phyloP scores from a whole-genome alignment of 441 rosid species.

The Adansonia madagascariensis region DNA sequence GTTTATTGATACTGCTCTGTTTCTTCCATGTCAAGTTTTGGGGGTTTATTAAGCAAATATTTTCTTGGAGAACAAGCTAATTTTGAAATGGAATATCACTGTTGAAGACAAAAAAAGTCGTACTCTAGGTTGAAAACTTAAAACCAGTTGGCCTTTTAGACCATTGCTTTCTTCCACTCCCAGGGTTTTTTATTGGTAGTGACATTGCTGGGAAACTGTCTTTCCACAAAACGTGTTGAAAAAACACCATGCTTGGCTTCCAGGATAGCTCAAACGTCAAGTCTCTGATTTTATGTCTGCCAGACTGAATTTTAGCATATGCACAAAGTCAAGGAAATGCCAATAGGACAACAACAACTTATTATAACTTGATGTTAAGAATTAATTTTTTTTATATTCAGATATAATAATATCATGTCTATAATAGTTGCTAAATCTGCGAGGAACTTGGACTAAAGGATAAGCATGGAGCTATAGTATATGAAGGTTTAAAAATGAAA shows the following conservation, averaged over 20 bases:
- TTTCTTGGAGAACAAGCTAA: conserved; percentile 13
- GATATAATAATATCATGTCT: not conserved
- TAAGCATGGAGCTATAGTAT: too few relatives aligned
- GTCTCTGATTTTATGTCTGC: not conserved
- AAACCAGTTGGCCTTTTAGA: not conserved
- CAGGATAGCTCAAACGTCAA: conserved; percentile 5
- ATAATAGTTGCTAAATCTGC: not conserved
- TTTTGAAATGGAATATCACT: not conserved
- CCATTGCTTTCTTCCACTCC: not conserved
- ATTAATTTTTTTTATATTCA: not conserved
- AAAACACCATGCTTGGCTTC: not conserved
- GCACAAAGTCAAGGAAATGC: conserved; percentile 6
- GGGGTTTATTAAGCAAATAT: not conserved
- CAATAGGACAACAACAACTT: not conserved
- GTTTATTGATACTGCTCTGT: not conserved
- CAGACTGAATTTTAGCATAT: not conserved
- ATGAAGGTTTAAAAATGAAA: not conserved
- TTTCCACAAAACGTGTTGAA: not conserved
- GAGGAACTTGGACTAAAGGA: not conserved
- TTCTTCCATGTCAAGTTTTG: not conserved
- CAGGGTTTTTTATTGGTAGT: not conserved
- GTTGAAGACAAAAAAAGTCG: not conserved
- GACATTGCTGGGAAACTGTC: not conserved
- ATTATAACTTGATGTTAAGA: not conserved
- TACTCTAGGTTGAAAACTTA: not conserved